Base-by-base conservation (phyloP, 345 rosid genomes). In the Conringia planisiliqua region DNA sequence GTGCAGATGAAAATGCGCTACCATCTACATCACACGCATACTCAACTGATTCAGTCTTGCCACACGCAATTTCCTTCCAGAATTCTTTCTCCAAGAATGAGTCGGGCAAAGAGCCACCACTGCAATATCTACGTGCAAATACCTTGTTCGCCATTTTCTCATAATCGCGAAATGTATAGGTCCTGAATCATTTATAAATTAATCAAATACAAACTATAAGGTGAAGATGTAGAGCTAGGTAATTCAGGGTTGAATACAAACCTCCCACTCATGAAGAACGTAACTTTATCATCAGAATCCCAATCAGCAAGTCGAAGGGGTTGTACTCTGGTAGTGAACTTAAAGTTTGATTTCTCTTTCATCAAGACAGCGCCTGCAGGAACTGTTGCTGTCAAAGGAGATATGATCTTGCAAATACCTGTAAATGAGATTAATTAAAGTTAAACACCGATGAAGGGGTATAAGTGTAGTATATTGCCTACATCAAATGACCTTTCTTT, bases 11-110 rank as follows among this genome's bases (percentile, higher is more conserved):
- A 82, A 96, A 96, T 74, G 99, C 99, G 76, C 92, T 92, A 68
- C 99, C 99, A 76, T 96, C 99, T 83, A 96, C 99, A 84, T 96
- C 98, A 69, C 99, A 96, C 44, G 99, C 99, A 89, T 96, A 96
- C 84, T 96, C 99, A 82, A 96, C 99, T 62, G 89, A 78, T 83
- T 96, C 99, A 61, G 88, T 89, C 90, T 87, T 96, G 79, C 99
- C 99, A 82, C 85, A 81, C 12, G 91, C 87, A 81, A 96, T 92
- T 86, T 96, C 98, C 78, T 89, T 80, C 99, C 99, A 96, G 86
- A 96, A 96, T 80, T 96, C 96, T 86, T 96, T 90, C 86, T 96
- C 99, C 99, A 93, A 33, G 90, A 83, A 93, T 27, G 92, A 58
- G 66, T 87, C 87, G 67, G 99, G 98, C 80, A 96, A 90, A 85